phyloP scores from a whole-genome alignment of 139 green algal species.

The Zygnema circumcarinatum region DNA sequence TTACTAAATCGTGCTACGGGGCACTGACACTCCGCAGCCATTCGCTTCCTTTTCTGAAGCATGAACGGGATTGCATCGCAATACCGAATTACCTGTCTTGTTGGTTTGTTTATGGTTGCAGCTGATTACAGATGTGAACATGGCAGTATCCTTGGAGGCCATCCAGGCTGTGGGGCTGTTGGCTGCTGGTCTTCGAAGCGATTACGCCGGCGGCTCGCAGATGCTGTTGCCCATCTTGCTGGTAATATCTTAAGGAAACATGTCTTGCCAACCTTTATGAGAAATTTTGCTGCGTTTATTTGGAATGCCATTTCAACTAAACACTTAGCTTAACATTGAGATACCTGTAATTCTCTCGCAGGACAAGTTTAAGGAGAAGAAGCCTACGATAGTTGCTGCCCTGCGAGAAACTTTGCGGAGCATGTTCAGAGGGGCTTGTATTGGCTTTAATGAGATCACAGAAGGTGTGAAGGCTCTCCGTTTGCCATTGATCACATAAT shows the following conservation, averaged over 20 bases:
- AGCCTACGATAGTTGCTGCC: slow-evolving; percentile 34
- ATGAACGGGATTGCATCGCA: no score
- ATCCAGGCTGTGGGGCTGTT: slow-evolving; percentile 50
- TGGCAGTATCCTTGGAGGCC: slow-evolving; percentile 50
- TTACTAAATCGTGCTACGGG: no score
- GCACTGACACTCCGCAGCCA: no score
- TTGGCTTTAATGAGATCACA: slow-evolving; percentile 35
- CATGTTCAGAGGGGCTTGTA: slow-evolving; percentile 41
- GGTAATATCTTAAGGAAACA: no score
- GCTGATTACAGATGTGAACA: slow-evolving; percentile 52
- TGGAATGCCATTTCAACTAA: not conserved
- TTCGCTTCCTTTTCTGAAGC: no score
- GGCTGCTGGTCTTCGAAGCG: slow-evolving; percentile 36
- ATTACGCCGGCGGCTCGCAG: slow-evolving; percentile 32
- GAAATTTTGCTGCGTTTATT: no score
- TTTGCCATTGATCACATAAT: no score
- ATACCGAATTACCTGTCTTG: no score
- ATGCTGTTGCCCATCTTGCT: slow-evolving; percentile 50
- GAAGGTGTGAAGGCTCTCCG: no score
- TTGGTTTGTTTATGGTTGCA: slow-evolving; percentile 28
- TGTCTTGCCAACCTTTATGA: no score
- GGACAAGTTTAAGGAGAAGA: slow-evolving; percentile 66
- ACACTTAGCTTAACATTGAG: slow-evolving; percentile 4
- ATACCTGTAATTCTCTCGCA: no score
- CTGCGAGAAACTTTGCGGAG: slow-evolving; percentile 39